phyloP scores from a whole-genome alignment of 1,139 yeast genomes.

The Zygoascus sp. region DNA sequence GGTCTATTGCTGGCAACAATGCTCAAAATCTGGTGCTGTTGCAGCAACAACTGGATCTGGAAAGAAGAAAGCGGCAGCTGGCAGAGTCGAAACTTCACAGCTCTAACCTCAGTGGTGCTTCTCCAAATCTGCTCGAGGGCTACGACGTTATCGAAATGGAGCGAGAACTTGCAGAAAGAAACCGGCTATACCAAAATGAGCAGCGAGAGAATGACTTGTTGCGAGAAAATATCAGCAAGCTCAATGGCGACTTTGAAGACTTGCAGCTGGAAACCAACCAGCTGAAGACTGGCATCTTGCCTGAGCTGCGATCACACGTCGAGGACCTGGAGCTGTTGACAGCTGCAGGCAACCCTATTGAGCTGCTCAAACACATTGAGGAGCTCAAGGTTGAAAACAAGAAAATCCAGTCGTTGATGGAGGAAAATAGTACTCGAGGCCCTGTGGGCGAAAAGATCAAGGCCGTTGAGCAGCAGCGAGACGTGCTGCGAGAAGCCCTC shows the following conservation, averaged over 20 bases:
- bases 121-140: conserved; percentile 3
- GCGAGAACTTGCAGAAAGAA: conserved; percentile 24
- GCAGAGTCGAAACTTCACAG: conserved; percentile 21
- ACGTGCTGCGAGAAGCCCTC: conserved; percentile 41
- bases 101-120: neutral
- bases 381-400: conserved; percentile 35
- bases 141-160: conserved; percentile 23
- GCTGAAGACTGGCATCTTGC: conserved; percentile 33
- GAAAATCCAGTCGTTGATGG: conserved; percentile 30
- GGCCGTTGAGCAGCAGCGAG: conserved; percentile 39
- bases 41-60: conserved; percentile 31
- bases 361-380: conserved; percentile 31
- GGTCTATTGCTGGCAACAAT: neutral
- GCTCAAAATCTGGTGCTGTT: conserved; percentile 25
- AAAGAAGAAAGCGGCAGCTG: conserved; percentile 33
- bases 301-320: conserved; percentile 28
- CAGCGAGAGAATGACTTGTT: conserved; percentile 25
- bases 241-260: conserved; percentile 28
- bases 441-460: conserved; percentile 35
- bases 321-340: conserved; percentile 30
- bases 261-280: conserved; percentile 34
- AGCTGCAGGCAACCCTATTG: conserved; percentile 33
- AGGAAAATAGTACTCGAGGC: conserved; percentile 32
- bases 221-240: conserved; percentile 19
- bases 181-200: conserved; percentile 24